phyloP scores from a whole-genome alignment of 2,329 filamentous ascomycete species.

The Hypoxylon sp. region DNA sequence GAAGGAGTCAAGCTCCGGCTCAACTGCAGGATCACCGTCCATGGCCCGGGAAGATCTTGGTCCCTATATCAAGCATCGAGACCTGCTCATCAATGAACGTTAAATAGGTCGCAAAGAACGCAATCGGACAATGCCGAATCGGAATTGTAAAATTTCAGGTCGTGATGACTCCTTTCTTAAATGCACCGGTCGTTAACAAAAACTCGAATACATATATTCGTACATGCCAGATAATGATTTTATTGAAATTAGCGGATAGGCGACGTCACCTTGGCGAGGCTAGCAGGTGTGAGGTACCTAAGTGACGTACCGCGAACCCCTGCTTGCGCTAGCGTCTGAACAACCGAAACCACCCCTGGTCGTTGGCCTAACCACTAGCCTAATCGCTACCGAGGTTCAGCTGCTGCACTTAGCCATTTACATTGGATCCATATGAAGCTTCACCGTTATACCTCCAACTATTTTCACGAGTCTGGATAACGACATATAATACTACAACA shows the following conservation, averaged over 20 bases:
- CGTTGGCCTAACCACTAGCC: slow-evolving; percentile 10
- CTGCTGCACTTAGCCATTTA: slow-evolving; percentile 1
- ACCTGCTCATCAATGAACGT: slow-evolving; percentile 2
- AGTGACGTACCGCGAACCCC: slow-evolving; percentile 24
- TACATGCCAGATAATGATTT: slow-evolving; percentile 43
- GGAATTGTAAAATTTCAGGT: not conserved
- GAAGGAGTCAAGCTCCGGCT: slow-evolving; percentile 84
- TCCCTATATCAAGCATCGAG: slow-evolving; percentile 42
- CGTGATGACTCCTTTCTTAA: slow-evolving; percentile 5
- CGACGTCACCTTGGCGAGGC: slow-evolving; percentile 42
- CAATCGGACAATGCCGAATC: slow-evolving; percentile 4
- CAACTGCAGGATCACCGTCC: slow-evolving; percentile 81
- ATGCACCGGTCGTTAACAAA: slow-evolving; percentile 2
- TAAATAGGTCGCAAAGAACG: not conserved
- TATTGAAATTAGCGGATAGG: slow-evolving; percentile 27
- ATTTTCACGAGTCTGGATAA: not conserved
- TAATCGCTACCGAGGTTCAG: slow-evolving; percentile 41
- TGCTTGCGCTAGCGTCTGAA: slow-evolving; percentile 23
- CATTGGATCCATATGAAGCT: slow-evolving; percentile 18
- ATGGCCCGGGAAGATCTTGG: slow-evolving; percentile 60
- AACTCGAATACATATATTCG: slow-evolving; percentile 26
- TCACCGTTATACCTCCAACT: slow-evolving; percentile 22
- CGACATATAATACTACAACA: not conserved
- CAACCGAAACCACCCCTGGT: slow-evolving; percentile 27
- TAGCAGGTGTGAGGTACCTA: slow-evolving; percentile 13